These are phyloP conservation scores for Melocanna baccifera DNA, from an alignment of 176 grass and related monocot species.

Conservation along the genomic window DNA sequence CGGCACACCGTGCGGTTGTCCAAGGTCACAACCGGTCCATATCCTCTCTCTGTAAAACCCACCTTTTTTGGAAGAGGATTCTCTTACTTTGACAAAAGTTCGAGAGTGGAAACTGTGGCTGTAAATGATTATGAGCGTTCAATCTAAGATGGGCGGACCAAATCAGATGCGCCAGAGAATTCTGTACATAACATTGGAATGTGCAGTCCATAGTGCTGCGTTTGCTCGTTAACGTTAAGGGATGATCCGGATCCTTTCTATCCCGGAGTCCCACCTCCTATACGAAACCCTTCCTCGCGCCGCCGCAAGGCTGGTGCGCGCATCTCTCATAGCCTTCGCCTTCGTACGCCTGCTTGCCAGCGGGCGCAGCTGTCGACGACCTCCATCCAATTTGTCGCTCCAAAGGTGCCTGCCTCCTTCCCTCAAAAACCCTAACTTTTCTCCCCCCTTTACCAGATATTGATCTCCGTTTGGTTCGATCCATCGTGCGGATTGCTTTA, in stretches of 20 bases:
- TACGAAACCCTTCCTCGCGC: neutral
- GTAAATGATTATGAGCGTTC: too few species aligned
- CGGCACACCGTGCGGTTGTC: too few species aligned
- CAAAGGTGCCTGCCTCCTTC: neutral
- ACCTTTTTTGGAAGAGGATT: too few species aligned
- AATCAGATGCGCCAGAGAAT: too few species aligned
- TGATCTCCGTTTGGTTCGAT: neutral
- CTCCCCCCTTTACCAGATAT: neutral
- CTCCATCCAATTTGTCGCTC: neutral
- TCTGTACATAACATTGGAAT: too few species aligned
- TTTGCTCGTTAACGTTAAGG: too few species aligned
- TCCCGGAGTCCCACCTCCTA: neutral
- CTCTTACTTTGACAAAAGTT: too few species aligned
- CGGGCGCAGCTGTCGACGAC: neutral
- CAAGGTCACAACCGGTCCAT: neutral
- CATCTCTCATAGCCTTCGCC: neutral
- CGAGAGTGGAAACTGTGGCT: too few species aligned
- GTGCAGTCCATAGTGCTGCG: too few species aligned
- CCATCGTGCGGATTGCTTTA: neutral
- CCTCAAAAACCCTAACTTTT: conserved; percentile 7
- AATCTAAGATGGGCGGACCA: too few species aligned
- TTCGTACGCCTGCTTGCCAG: neutral
- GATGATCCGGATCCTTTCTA: too few species aligned
- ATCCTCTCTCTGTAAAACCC: neutral
- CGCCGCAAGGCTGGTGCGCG: neutral